Conservation (phyloP, 108 stramenopile genomes). For the Aurantiochytrium sp. region DNA sequence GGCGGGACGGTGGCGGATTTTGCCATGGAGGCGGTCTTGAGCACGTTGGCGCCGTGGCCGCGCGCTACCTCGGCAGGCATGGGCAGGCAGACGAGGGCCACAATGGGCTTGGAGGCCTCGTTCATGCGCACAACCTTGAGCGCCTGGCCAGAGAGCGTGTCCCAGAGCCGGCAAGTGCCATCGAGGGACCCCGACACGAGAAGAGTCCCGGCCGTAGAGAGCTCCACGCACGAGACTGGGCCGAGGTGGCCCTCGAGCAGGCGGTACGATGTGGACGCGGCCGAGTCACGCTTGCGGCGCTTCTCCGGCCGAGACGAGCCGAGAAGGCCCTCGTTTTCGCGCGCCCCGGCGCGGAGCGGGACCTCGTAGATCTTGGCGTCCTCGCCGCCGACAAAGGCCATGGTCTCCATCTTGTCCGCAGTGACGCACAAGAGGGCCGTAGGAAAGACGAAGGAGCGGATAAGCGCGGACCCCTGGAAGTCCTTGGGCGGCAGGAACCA, state of each 20-base stretch:
- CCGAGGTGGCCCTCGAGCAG: neutral
- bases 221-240: neutral
- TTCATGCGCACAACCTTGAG: constrained; percentile 26
- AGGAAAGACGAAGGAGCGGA: neutral
- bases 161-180: neutral
- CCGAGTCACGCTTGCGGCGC: neutral
- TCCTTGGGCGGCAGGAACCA: neutral
- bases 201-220: neutral
- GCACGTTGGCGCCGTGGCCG: neutral
- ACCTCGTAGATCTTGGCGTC: constrained; percentile 4
- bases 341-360: neutral
- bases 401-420: neutral
- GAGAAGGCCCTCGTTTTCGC: neutral
- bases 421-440: neutral
- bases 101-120: neutral
- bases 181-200: constrained; percentile 18
- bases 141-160: neutral
- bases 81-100: neutral
- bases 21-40: neutral
- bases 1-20: neutral
- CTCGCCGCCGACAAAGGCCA: neutral
- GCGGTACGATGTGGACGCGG: neutral
- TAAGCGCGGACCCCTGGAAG: neutral
- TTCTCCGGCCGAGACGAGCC: neutral
- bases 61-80: constrained; percentile 10